These are phyloP conservation scores for Zygoascus bituminiphila DNA, from an alignment of 805 yeast species.

Conservation along the genomic window DNA sequence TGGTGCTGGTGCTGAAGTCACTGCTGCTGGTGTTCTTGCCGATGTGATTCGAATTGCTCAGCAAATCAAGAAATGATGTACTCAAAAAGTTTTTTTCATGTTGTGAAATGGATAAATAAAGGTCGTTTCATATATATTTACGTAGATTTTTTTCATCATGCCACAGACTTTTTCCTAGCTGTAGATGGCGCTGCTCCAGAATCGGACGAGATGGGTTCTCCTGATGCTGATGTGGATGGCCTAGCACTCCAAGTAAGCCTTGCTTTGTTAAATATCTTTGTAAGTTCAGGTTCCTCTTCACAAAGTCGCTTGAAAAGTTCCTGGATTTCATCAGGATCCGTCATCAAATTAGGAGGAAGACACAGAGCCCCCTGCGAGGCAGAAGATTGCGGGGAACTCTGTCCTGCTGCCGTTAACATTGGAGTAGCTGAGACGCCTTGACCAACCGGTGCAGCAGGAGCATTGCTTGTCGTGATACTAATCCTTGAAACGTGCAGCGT, in stretches of 20 bases:
- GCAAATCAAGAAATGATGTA: constrained; percentile 39
- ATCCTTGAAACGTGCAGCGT: constrained; percentile 72
- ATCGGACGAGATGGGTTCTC: no score
- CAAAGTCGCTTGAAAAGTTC: constrained; percentile 58
- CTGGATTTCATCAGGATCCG: constrained; percentile 41
- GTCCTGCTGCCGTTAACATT: constrained; percentile 3
- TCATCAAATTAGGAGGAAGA: background rate
- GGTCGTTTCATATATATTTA: no score
- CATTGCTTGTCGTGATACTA: constrained; percentile 33
- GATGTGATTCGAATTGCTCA: constrained; percentile 89
- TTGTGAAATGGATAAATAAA: no score
- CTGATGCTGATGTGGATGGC: background rate
- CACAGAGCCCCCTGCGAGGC: constrained; percentile 4
- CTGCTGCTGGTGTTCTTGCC: constrained; percentile 87
- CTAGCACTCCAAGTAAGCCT: constrained; percentile 26
- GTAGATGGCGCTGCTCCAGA: no score
- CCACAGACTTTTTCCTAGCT: background rate
- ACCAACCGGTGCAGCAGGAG: constrained; percentile 1
- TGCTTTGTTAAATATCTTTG: constrained; percentile 52
- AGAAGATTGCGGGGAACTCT: constrained; percentile 7
- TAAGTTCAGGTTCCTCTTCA: constrained; percentile 40
- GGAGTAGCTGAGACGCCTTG: constrained; percentile 28
- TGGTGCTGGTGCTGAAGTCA: constrained; percentile 72
- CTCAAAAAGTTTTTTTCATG: constrained; percentile 3
- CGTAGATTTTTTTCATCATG: background rate